Percentiles rank a stretch among this genome's conserved stretches.
phyloP scores from a whole-genome alignment of 2,329 filamentous ascomycete species.

The Ophiostoma himal-ulmi region DNA sequence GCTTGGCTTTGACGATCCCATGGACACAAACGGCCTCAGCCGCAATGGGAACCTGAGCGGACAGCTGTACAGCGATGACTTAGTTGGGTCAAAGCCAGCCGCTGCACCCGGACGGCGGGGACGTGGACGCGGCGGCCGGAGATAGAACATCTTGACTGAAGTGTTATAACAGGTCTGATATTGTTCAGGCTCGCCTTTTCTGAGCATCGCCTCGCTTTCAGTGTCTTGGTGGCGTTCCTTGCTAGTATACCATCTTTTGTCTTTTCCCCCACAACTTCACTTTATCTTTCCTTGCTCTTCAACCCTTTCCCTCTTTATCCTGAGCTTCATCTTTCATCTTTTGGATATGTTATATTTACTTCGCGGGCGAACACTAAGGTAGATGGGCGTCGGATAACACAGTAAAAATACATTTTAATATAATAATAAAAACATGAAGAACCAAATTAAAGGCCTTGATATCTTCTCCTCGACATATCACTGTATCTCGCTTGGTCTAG shows the following conservation, averaged over 20 bases:
- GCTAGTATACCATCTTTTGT: not conserved
- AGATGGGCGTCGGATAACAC: not conserved
- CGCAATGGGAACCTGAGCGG: slow-evolving; percentile 27
- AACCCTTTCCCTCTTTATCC: no score
- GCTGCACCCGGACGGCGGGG: slow-evolving; percentile 13
- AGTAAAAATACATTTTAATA: not conserved
- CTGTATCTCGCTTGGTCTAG: not conserved
- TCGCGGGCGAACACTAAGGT: not conserved
- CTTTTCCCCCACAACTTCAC: not conserved
- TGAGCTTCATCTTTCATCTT: not conserved
- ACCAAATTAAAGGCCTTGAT: not conserved
- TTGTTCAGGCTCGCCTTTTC: not conserved
- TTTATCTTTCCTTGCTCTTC: not conserved
- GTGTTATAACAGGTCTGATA: not conserved
- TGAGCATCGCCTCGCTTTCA: no score
- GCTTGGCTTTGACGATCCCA: slow-evolving; percentile 48
- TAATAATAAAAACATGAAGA: not conserved
- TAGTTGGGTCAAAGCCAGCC: slow-evolving; percentile 21
- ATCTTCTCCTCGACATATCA: not conserved
- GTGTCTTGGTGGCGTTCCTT: not conserved
- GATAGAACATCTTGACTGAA: not conserved
- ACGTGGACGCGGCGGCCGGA: slow-evolving; percentile 20
- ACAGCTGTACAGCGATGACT: slow-evolving; percentile 49
- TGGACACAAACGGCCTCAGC: slow-evolving; percentile 35
- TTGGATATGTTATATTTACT: not conserved